These are phyloP conservation scores for Peronospora destructor DNA, from an alignment of 352 stramenopile species.

Conservation along the genomic window DNA sequence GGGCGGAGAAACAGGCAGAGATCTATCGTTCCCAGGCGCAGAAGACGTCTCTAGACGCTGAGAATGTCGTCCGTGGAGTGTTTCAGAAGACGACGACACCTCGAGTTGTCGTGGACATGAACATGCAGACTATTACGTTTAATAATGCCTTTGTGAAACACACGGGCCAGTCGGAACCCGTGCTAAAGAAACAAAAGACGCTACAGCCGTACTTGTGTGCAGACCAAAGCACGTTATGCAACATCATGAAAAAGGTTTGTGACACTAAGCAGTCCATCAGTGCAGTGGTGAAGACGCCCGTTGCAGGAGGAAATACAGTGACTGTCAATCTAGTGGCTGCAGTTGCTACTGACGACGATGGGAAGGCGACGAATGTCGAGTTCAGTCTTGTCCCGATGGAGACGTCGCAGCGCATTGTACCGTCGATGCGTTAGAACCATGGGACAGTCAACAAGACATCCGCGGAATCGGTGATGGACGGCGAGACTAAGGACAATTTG, in stretches of 20 bases:
- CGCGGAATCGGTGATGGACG: slow-evolving; percentile 27
- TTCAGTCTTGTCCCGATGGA: slow-evolving; percentile 46
- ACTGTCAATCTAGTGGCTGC: slow-evolving; percentile 45
- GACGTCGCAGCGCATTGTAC: slow-evolving; percentile 3
- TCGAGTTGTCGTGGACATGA: slow-evolving; percentile 46
- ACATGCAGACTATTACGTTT: slow-evolving; percentile 49
- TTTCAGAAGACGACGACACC: slow-evolving; percentile 62
- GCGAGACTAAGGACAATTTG: slow-evolving; percentile 19
- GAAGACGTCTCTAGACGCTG: slow-evolving; percentile 27
- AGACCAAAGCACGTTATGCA: slow-evolving; percentile 38
- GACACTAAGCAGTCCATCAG: slow-evolving; percentile 39
- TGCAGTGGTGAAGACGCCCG: slow-evolving; percentile 26
- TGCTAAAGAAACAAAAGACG: slow-evolving; percentile 53
- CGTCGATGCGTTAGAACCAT: background rate
- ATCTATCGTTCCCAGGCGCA: slow-evolving; percentile 36
- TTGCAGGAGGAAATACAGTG: slow-evolving; percentile 20
- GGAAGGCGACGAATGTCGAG: slow-evolving; percentile 51
- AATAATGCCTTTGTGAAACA: slow-evolving; percentile 49
- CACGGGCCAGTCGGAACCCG: slow-evolving; percentile 36
- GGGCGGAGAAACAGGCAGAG: slow-evolving; percentile 48
- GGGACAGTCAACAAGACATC: slow-evolving; percentile 20
- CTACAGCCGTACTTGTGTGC: slow-evolving; percentile 41
- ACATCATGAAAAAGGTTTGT: slow-evolving; percentile 38
- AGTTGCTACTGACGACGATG: slow-evolving; percentile 39
- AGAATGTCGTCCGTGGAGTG: slow-evolving; percentile 33